Conservation (phyloP, 306 rosid species). For the Corylus heterophylla region DNA sequence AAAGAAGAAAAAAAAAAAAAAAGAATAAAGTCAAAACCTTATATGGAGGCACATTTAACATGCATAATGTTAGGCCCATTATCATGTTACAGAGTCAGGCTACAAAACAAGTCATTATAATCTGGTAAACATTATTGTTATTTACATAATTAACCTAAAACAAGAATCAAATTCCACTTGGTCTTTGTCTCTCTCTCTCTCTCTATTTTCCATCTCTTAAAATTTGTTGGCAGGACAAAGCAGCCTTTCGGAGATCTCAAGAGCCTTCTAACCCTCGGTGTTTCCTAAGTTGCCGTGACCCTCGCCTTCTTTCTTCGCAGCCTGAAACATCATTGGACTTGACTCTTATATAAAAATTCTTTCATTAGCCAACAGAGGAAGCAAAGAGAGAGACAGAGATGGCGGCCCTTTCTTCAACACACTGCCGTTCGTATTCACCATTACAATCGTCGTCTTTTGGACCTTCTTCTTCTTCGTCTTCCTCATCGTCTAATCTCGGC, state of each 20-base stretch:
- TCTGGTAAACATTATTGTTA: background rate
- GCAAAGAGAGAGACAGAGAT: background rate
- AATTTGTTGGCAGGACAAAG: slow-evolving; percentile 19
- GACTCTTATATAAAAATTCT: background rate
- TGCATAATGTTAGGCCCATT: background rate
- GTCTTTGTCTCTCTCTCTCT: background rate
- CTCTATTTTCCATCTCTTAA: background rate
- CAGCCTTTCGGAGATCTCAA: slow-evolving; percentile 87
- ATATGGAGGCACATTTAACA: too few relatives aligned
- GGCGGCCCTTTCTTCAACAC: slow-evolving; percentile 65
- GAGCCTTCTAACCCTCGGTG: slow-evolving; percentile 51
- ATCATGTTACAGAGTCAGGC: background rate
- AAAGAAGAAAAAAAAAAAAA: background rate
- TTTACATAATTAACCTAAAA: background rate
- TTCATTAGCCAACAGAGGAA: background rate
- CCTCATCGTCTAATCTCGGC: slow-evolving; percentile 20
- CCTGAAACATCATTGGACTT: background rate
- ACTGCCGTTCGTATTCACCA: slow-evolving; percentile 37
- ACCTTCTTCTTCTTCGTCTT: slow-evolving; percentile 15
- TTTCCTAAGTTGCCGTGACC: slow-evolving; percentile 32
- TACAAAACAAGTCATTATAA: background rate
- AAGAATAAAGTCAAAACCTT: background rate
- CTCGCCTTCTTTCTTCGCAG: background rate
- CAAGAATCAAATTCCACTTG: background rate
- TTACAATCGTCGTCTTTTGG: slow-evolving; percentile 16